These are phyloP conservation scores for Monilinia vaccinii-corymbosi DNA, from an alignment of 2,329 filamentous ascomycete species.

Conservation along the genomic window DNA sequence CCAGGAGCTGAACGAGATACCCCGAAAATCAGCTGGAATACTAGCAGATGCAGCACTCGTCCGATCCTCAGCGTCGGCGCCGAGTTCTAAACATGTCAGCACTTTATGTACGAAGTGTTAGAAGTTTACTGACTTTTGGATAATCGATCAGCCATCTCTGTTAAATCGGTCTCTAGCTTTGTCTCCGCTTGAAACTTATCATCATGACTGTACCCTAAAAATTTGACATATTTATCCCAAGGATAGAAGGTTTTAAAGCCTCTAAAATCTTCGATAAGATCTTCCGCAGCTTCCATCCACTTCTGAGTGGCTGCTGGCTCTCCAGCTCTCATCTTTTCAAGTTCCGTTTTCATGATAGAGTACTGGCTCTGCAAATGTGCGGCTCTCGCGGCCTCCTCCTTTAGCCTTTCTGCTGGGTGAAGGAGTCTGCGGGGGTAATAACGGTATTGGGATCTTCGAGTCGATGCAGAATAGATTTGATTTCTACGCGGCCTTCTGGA, in stretches of 20 bases:
- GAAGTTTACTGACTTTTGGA: constrained; percentile 20
- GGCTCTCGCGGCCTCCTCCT: constrained; percentile 26
- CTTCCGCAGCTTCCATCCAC: constrained; percentile 52
- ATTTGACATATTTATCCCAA: constrained; percentile 56
- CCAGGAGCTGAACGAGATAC: constrained; percentile 77
- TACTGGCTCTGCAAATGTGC: constrained; percentile 30
- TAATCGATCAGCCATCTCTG: constrained; percentile 25
- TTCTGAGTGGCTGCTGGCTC: constrained; percentile 19
- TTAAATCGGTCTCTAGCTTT: constrained; percentile 23
- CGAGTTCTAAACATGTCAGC: constrained; percentile 22
- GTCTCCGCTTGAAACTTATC: constrained; percentile 20
- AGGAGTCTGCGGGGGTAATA: constrained; percentile 10
- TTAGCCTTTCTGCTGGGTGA: constrained; percentile 31
- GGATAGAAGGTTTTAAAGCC: constrained; percentile 55
- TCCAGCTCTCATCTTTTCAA: constrained; percentile 28
- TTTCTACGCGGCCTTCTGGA: constrained; percentile 1
- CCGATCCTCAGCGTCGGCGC: constrained; percentile 17
- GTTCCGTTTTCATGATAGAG: constrained; percentile 35
- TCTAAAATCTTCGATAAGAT: constrained; percentile 54
- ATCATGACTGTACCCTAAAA: constrained; percentile 36
- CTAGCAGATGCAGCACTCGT: constrained; percentile 11
- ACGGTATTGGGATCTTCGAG: background rate
- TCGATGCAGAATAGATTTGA: background rate
- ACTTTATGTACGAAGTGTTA: background rate
- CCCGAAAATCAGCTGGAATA: constrained; percentile 47